phyloP scores from a whole-genome alignment of 225 moss, liverwort and hornwort genomes.

The Polytrichum formosum region DNA sequence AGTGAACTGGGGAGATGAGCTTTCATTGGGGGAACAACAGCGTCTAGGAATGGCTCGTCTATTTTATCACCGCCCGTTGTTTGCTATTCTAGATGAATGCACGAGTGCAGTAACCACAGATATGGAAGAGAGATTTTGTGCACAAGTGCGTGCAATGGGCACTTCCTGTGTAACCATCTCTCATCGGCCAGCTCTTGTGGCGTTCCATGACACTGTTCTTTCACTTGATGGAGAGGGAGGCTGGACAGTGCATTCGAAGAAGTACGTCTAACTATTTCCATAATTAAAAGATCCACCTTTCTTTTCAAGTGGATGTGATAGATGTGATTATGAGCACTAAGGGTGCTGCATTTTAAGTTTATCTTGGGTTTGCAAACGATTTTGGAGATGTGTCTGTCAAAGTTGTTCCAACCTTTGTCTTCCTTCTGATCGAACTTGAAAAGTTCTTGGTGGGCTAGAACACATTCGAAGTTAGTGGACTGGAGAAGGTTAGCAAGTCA shows the following conservation, averaged over 20 bases:
- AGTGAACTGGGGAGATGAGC: constrained; percentile 96
- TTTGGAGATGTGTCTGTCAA: background rate
- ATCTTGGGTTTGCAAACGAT: too few species aligned
- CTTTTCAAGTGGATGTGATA: too few species aligned
- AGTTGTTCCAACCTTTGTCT: background rate
- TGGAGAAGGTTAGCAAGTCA: background rate
- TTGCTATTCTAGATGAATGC: constrained; percentile 98
- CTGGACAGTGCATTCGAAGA: constrained; percentile 93
- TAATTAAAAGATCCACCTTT: too few species aligned
- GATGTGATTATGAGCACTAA: too few species aligned
- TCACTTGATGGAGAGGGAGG: constrained; percentile 99
- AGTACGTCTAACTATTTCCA: constrained; percentile 33
- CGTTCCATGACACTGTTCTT: constrained; percentile 98
- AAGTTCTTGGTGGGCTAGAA: too few species aligned
- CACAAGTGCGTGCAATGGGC: constrained; percentile 98
- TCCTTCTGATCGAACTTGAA: too few species aligned
- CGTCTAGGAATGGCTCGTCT: constrained; percentile 97
- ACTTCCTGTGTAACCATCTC: constrained; percentile 99
- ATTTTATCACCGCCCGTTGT: constrained; percentile 91
- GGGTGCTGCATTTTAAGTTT: too few species aligned
- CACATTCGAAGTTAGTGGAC: too few species aligned
- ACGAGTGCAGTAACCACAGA: constrained; percentile 99
- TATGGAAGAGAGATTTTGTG: constrained; percentile 98
- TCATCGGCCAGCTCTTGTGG: constrained; percentile 94
- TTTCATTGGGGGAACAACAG: constrained; percentile 98